A percentile compares a stretch with the other conserved stretches of the same genome.
Evolutionary conservation across 805 yeast genomes (phyloP).

Genomic region (Sugiyamaella americana): DNA sequence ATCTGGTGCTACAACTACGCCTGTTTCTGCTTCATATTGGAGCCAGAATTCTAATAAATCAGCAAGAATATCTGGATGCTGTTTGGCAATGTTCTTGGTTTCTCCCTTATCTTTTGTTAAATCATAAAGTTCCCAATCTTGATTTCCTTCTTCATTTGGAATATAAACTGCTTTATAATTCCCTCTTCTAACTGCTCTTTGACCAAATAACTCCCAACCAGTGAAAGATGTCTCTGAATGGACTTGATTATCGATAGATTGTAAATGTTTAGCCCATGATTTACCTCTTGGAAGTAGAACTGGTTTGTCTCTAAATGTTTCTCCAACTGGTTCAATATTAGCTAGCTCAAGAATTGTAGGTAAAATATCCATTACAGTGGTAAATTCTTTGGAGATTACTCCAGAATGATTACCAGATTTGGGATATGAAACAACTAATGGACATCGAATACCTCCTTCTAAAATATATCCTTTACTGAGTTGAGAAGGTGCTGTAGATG

Average conservation of each 20-base stretch:
- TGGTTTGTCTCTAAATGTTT: constrained; percentile 36
- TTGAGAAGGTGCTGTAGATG: constrained; percentile 51
- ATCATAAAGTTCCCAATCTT: constrained; percentile 41
- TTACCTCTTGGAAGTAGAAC: constrained; percentile 43
- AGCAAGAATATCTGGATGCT: constrained; percentile 35
- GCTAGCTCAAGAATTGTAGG: constrained; percentile 52
- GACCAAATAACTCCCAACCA: constrained; percentile 57
- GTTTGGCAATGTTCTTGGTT: constrained; percentile 38
- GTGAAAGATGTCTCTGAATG: constrained; percentile 32
- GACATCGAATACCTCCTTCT: constrained; percentile 58
- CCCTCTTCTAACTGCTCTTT: constrained; percentile 50
- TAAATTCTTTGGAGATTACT: constrained; percentile 35
- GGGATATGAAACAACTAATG: constrained; percentile 45
- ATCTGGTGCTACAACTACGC: constrained; percentile 14
- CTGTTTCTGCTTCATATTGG: constrained; percentile 39
- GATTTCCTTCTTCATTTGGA: constrained; percentile 40
- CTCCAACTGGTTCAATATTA: constrained; percentile 26
- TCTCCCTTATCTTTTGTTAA: constrained; percentile 46
- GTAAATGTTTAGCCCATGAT: constrained; percentile 40
- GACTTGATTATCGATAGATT: constrained; percentile 19
- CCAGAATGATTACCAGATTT: constrained; percentile 20
- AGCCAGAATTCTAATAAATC: constrained; percentile 46
- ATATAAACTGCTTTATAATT: constrained; percentile 43
- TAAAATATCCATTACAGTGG: constrained; percentile 54
- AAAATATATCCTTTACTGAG: constrained; percentile 53